A percentile compares a stretch with the other conserved stretches of the same genome.
These are phyloP conservation scores for Moringa oleifera DNA, from an alignment of 345 rosid species.

Conservation along the genomic window DNA sequence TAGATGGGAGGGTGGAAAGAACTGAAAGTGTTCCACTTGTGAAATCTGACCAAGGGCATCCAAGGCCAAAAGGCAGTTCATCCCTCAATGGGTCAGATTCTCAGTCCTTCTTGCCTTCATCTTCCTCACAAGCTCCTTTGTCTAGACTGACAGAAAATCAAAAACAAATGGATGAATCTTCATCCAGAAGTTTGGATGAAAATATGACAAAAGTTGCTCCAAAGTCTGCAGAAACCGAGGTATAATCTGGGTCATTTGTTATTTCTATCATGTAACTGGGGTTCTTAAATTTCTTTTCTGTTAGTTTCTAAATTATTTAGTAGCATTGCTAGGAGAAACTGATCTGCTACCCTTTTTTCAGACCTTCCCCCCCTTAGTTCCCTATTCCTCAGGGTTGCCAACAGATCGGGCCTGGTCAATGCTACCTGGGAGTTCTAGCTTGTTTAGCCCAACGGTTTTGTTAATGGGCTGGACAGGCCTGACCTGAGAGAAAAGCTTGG, in stretches of 20 bases:
- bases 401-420: too few species aligned
- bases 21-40: conserved; percentile 33
- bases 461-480: too few species aligned
- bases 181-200: conserved; percentile 43
- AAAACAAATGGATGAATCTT: conserved; percentile 51
- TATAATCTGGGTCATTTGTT: conserved; percentile 20
- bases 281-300: conserved; percentile 7
- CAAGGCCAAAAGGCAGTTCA: conserved; percentile 50
- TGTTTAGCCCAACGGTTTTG: too few species aligned
- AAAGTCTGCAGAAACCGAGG: conserved; percentile 70
- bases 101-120: conserved; percentile 31
- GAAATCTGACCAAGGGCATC: conserved; percentile 63
- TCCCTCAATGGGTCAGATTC: conserved; percentile 45
- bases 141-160: conserved; percentile 41
- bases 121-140: conserved; percentile 33
- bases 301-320: not conserved
- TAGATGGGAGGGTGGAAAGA: conserved; percentile 68
- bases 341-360: too few species aligned
- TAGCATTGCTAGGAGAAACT: conserved; percentile 1
- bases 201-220: conserved; percentile 34
- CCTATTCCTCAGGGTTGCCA: too few species aligned
- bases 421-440: too few species aligned
- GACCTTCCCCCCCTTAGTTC: too few species aligned
- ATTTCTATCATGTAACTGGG: conserved; percentile 7
- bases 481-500: too few species aligned